Evolutionary conservation across 1,284 basidiomycete species (phyloP).

Genomic region (Microbotryum scabiosae): DNA sequence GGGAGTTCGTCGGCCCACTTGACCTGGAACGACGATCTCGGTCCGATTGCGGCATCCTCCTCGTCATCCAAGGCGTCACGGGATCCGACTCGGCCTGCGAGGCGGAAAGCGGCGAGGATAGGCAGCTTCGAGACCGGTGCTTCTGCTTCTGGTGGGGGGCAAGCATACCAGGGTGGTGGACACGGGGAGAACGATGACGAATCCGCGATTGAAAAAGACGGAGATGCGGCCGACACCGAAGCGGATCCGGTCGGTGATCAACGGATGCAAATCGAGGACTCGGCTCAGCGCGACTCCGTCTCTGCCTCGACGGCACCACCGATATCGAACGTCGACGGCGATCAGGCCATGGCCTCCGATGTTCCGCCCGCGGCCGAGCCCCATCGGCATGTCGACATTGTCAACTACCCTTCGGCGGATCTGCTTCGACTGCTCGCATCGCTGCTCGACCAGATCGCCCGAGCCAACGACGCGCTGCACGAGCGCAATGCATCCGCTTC

Average conservation of each 20-base stretch:
- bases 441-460: slow-evolving; percentile 82
- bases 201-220: background rate
- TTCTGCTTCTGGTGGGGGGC: too few species aligned
- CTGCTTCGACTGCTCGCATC: slow-evolving; percentile 81
- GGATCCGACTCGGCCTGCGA: background rate
- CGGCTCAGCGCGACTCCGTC: background rate
- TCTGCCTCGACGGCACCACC: background rate
- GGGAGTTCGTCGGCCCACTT: background rate
- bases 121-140: slow-evolving; percentile 1
- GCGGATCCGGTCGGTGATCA: background rate
- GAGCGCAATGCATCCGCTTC: background rate
- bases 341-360: background rate
- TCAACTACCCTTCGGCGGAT: slow-evolving; percentile 50
- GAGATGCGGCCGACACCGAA: background rate
- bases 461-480: slow-evolving; percentile 64
- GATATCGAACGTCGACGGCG: background rate
- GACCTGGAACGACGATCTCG: too few species aligned
- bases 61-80: background rate
- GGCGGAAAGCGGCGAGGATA: slow-evolving; percentile 12
- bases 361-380: background rate
- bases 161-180: too few species aligned
- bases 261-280: background rate
- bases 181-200: background rate
- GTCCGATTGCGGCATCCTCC: too few species aligned
- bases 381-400: slow-evolving; percentile 46